Base-by-base conservation (phyloP, 2,329 filamentous ascomycete genomes). In the Exophiala sp. region DNA sequence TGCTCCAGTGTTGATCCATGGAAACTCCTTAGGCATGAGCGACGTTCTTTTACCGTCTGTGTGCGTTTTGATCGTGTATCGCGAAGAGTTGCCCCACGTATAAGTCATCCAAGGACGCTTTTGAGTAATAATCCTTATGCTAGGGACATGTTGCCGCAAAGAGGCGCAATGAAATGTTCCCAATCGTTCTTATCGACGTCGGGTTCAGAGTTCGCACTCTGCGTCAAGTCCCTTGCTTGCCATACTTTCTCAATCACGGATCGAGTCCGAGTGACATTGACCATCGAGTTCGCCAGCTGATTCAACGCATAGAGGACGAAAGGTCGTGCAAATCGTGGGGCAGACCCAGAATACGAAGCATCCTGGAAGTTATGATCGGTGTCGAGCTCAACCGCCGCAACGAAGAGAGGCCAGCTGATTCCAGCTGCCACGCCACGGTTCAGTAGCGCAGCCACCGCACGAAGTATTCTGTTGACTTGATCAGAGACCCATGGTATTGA, bases 181-280 rank as follows among this genome's bases (percentile, higher is more conserved):
- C 52, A 55, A 41, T 55, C 52, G 21, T 50, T 55, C 32, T 50
- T 20, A 18, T 43, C 18, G 6, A 14, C 1, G 29, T 43, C 41
- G 6, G 5, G 9, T 10, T 16, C 47, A 11, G 40, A 20, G 10
- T 29, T 20, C 33, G 41, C 32, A 18, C 12, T 21, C 20, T 32
- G 36, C 16, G 35, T 18, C 29, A 65, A 57, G 47, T 78, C 75
- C 18, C 76, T 68, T 40, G 70, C 69, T 51, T 72, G 70, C 76
- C 76, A 78, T 9, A 78, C 69, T 41, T 74, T 76, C 8, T 71
- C 67, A 47, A 78, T 75, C 3, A 78, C 76, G 0, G 72, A 70
- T 9, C 72, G 66, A 6, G 74, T 77, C 16, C 73, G 69, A 8
- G 71, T 67, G 5, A 78, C 68, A 42, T 78, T 78, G 0, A 77